Conservation (phyloP, 2,329 filamentous ascomycete species). For the Chaetomium olivaceum region DNA sequence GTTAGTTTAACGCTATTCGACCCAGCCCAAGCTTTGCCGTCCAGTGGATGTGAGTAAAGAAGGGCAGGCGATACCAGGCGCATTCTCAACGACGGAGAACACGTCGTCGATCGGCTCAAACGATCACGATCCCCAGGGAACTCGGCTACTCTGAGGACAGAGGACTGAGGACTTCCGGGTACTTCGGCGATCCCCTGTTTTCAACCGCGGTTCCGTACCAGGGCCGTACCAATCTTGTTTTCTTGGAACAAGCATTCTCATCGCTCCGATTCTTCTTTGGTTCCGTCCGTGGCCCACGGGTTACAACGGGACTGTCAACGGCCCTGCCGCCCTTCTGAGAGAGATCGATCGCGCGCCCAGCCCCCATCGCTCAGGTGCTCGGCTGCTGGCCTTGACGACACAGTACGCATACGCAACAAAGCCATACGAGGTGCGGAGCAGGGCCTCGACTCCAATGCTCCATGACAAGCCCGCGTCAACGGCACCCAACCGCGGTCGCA, state of each 20-base stretch:
- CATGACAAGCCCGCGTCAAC: background rate
- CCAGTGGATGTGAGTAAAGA: background rate
- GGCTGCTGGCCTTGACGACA: background rate
- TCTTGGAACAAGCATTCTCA: background rate
- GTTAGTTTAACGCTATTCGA: background rate
- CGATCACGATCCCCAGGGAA: conserved; percentile 3
- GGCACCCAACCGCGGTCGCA: background rate
- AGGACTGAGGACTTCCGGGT: background rate
- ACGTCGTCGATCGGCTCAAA: background rate
- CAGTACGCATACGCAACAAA: background rate
- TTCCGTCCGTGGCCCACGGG: background rate
- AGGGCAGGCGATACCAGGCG: background rate
- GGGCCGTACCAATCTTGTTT: background rate
- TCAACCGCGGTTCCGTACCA: background rate
- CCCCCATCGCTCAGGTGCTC: too few relatives aligned
- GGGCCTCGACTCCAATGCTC: background rate
- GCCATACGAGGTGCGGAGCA: background rate
- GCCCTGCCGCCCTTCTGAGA: too few relatives aligned
- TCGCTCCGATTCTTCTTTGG: background rate
- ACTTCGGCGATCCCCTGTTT: background rate
- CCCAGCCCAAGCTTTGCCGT: too few relatives aligned
- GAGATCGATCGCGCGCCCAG: too few relatives aligned
- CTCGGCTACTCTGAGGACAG: background rate
- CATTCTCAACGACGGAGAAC: background rate
- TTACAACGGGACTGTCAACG: background rate